Conservation (phyloP, 2,329 filamentous ascomycete genomes). For the Fusarium hostae region DNA sequence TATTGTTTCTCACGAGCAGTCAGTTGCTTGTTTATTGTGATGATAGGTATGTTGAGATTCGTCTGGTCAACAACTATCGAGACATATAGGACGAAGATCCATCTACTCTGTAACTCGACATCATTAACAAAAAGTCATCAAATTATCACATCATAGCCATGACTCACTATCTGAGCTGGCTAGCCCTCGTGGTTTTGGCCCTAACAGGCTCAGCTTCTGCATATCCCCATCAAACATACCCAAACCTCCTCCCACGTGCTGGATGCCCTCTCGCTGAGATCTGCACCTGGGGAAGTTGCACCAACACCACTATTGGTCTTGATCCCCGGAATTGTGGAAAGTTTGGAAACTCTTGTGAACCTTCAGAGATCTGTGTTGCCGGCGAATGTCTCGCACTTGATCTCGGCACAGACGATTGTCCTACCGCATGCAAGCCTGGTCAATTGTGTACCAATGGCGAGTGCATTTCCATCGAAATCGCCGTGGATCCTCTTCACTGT, state of each 20-base stretch:
- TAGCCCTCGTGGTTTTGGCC: not conserved
- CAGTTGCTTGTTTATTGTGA: not conserved
- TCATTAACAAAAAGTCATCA: not conserved
- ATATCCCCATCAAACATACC: slow-evolving; percentile 1
- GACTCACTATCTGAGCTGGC: slow-evolving; percentile 19
- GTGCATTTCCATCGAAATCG: slow-evolving; percentile 27
- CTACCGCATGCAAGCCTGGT: slow-evolving; percentile 11
- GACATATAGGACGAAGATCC: not conserved
- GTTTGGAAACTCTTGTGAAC: slow-evolving; percentile 10
- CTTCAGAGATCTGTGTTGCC: slow-evolving; percentile 27
- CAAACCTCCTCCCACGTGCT: slow-evolving; percentile 4
- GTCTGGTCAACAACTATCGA: not conserved
- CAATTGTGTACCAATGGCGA: slow-evolving; percentile 25
- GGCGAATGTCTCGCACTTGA: slow-evolving; percentile 17
- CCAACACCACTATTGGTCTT: slow-evolving; percentile 30
- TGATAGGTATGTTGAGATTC: not conserved
- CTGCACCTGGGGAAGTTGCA: slow-evolving; percentile 24
- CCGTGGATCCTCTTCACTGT: slow-evolving; percentile 15
- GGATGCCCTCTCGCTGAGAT: slow-evolving; percentile 21
- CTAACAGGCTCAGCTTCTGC: not conserved
- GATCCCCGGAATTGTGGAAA: slow-evolving; percentile 22
- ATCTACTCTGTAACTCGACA: not conserved
- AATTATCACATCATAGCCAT: not conserved
- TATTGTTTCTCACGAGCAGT: not conserved
- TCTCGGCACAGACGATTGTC: not conserved